Conservation (phyloP, 495 filamentous ascomycete genomes). For the Oleoguttula mirabilis region DNA sequence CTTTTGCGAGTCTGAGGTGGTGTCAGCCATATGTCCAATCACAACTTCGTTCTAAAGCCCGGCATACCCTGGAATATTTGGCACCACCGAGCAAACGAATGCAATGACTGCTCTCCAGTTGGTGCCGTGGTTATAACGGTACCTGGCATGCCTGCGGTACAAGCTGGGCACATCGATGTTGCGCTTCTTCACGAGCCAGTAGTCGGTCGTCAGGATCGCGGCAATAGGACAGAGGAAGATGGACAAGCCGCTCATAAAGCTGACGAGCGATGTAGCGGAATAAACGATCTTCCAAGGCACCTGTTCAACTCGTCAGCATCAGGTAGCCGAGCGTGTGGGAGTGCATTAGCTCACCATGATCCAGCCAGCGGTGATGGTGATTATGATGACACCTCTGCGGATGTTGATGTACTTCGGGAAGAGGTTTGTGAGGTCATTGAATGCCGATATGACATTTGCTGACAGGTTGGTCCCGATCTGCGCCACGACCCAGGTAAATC, state of each 20-base stretch:
- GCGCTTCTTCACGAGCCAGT: slow-evolving; percentile 49
- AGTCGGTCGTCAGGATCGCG: slow-evolving; percentile 54
- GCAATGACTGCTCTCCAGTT: slow-evolving; percentile 56
- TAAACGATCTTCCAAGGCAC: slow-evolving; percentile 52
- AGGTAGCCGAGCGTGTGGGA: slow-evolving; percentile 1
- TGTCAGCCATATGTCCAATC: too few relatives aligned
- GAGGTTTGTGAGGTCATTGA: slow-evolving; percentile 48
- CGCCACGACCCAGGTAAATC: slow-evolving; percentile 31
- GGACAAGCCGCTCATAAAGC: slow-evolving; percentile 42
- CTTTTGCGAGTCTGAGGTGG: slow-evolving; percentile 35
- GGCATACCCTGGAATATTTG: slow-evolving; percentile 42
- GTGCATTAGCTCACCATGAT: too few relatives aligned
- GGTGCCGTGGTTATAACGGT: slow-evolving; percentile 39
- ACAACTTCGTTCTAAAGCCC: too few relatives aligned
- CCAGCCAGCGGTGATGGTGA: slow-evolving; percentile 40
- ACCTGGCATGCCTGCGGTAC: slow-evolving; percentile 43
- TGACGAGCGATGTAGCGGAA: slow-evolving; percentile 43
- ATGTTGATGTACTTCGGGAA: slow-evolving; percentile 45
- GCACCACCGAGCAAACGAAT: slow-evolving; percentile 50
- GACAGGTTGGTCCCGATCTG: slow-evolving; percentile 44
- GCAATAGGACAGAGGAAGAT: slow-evolving; percentile 60
- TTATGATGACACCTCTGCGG: slow-evolving; percentile 41
- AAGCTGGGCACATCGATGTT: slow-evolving; percentile 48
- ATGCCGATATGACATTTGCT: slow-evolving; percentile 45
- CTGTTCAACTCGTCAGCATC: slow-evolving; percentile 13